Percentiles rank a stretch among this genome's conserved stretches.
Conservation (phyloP, 805 yeast genomes). For the Hemisphaericaspora nanyangensis region DNA sequence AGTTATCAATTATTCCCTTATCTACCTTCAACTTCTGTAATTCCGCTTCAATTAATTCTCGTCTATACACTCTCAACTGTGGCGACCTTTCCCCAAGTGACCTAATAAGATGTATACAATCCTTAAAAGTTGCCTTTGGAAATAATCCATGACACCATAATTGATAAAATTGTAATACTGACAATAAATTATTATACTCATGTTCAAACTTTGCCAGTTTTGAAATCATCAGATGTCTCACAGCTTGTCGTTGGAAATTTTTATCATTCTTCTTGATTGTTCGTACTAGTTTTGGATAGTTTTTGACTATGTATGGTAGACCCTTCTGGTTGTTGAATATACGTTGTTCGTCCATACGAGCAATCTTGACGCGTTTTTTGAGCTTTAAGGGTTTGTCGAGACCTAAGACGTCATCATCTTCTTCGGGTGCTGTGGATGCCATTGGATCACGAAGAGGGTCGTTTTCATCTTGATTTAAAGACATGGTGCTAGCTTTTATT, state of each 20-base stretch:
- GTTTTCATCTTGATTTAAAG: neutral
- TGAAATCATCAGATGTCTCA: neutral
- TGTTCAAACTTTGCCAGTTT: slow-evolving; percentile 21
- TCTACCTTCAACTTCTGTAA: slow-evolving; percentile 19
- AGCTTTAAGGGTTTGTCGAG: slow-evolving; percentile 34
- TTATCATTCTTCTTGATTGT: slow-evolving; percentile 27
- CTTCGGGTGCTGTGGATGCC: neutral
- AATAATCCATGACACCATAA: slow-evolving; percentile 52
- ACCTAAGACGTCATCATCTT: slow-evolving; percentile 25
- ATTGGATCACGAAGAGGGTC: neutral
- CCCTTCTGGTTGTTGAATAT: slow-evolving; percentile 32
- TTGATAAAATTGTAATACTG: slow-evolving; percentile 40
- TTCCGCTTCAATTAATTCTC: slow-evolving; percentile 25
- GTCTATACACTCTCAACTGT: slow-evolving; percentile 30
- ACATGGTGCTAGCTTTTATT: no score
- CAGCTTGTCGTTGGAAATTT: slow-evolving; percentile 8
- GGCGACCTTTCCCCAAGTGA: slow-evolving; percentile 44
- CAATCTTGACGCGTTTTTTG: slow-evolving; percentile 26
- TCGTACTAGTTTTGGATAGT: slow-evolving; percentile 23
- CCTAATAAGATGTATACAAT: slow-evolving; percentile 55
- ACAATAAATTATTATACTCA: slow-evolving; percentile 31
- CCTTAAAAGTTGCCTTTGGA: slow-evolving; percentile 77
- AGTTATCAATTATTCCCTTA: slow-evolving; percentile 37
- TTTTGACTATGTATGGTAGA: slow-evolving; percentile 27
- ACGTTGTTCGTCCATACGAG: slow-evolving; percentile 38